These are phyloP conservation scores for Dalbergia oliveri DNA, from an alignment of 306 rosid genomes.

Conservation along the genomic window DNA sequence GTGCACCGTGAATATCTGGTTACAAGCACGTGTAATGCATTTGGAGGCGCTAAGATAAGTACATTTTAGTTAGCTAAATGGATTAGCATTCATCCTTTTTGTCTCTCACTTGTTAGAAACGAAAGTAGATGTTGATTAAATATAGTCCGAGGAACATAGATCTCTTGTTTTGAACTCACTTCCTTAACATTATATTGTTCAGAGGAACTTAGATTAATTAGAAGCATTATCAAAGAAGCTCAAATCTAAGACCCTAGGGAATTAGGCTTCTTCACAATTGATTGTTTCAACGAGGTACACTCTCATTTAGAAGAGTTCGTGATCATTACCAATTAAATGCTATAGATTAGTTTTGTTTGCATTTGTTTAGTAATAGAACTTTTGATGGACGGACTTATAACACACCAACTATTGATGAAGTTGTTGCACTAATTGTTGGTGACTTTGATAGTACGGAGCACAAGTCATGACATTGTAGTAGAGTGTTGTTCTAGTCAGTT, in stretches of 20 bases:
- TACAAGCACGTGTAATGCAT: background rate
- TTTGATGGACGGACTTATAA: too few species aligned
- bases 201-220: conserved; percentile 97
- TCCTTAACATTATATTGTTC: conserved; percentile 37
- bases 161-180: conserved; percentile 40
- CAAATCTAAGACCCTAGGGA: conserved; percentile 83
- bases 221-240: conserved; percentile 96
- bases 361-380: too few species aligned
- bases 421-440: too few species aligned
- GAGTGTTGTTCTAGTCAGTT: too few species aligned
- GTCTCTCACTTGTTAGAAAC: background rate
- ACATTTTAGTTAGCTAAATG: conserved; percentile 36
- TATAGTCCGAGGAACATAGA: conserved; percentile 4
- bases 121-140: background rate
- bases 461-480: too few species aligned
- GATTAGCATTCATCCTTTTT: conserved; percentile 4
- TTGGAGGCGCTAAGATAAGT: conserved; percentile 4
- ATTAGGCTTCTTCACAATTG: conserved; percentile 90
- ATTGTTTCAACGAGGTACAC: conserved; percentile 92
- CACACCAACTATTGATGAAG: too few species aligned
- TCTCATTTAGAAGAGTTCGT: too few species aligned
- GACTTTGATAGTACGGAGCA: too few species aligned
- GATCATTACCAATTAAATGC: too few species aligned
- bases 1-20: background rate
- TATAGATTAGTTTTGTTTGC: too few species aligned